Conservation (phyloP, 352 stramenopile genomes). For the Phytophthora constricta region DNA sequence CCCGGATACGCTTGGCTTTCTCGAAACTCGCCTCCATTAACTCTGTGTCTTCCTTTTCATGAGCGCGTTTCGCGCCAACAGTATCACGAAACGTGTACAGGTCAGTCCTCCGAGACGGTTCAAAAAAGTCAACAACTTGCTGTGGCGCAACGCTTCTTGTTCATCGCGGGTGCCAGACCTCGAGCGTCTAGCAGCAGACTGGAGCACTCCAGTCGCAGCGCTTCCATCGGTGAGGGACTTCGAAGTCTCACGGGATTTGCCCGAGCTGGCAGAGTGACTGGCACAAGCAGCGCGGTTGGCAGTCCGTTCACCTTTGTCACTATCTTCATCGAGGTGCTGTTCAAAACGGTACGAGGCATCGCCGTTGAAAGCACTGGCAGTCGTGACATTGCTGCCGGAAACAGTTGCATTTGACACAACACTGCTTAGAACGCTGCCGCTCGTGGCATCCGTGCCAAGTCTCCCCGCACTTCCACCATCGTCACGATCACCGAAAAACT, state of each 20-base stretch:
- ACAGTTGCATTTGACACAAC: too few species aligned
- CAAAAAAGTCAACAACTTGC: background rate
- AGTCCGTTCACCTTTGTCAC: too few species aligned
- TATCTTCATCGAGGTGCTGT: too few species aligned
- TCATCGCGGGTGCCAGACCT: background rate
- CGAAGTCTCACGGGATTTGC: too few species aligned
- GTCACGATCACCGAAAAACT: background rate
- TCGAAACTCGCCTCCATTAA: constrained; percentile 4
- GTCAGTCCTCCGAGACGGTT: constrained; percentile 4
- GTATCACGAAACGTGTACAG: background rate
- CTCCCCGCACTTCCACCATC: background rate
- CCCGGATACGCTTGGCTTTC: background rate
- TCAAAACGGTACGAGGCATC: too few species aligned
- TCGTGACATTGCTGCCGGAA: too few species aligned
- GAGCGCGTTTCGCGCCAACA: background rate
- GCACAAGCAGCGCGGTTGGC: too few species aligned
- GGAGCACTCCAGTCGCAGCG: too few species aligned
- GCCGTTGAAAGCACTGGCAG: too few species aligned
- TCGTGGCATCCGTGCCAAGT: background rate
- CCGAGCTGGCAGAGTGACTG: too few species aligned
- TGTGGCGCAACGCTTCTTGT: background rate
- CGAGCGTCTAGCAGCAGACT: background rate
- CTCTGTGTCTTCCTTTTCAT: background rate
- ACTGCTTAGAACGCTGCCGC: background rate
- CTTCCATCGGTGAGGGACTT: too few species aligned